Evolutionary conservation across 164 flowering plant genomes (phyloP).

Genomic region (Vitis riparia): DNA sequence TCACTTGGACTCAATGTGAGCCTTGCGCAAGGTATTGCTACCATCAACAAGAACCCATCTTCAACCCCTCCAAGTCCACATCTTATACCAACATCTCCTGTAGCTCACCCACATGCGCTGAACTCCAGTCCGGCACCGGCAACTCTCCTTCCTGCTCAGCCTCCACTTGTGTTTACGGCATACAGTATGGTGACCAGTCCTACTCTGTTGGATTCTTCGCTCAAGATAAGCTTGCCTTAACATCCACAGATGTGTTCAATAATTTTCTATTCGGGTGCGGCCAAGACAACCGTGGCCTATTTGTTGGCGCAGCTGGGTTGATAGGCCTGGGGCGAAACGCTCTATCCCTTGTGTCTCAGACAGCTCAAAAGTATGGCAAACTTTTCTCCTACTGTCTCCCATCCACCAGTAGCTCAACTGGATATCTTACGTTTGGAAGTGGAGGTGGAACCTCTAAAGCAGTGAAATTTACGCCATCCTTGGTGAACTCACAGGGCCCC

Average conservation of each 20-base stretch:
- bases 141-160: slow-evolving; percentile 24
- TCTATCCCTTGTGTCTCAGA: slow-evolving; percentile 41
- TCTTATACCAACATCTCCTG: slow-evolving; percentile 43
- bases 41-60: slow-evolving; percentile 40
- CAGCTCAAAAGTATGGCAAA: slow-evolving; percentile 29
- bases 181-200: slow-evolving; percentile 53
- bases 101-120: slow-evolving; percentile 22
- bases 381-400: slow-evolving; percentile 72
- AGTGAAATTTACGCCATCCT: slow-evolving; percentile 21
- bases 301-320: slow-evolving; percentile 48
- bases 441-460: slow-evolving; percentile 1
- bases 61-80: slow-evolving; percentile 35
- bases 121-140: slow-evolving; percentile 39
- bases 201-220: slow-evolving; percentile 45
- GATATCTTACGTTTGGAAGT: slow-evolving; percentile 45
- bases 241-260: slow-evolving; percentile 21
- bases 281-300: slow-evolving; percentile 50
- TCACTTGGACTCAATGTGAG: slow-evolving; percentile 70
- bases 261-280: slow-evolving; percentile 56
- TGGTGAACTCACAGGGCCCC: slow-evolving; percentile 2
- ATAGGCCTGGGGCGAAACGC: slow-evolving; percentile 50
- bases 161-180: slow-evolving; percentile 43
- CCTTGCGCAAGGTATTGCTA: slow-evolving; percentile 54
- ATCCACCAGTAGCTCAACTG: slow-evolving; percentile 33
- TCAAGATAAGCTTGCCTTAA: too few relatives aligned